Base-by-base conservation (phyloP, 2,329 filamentous ascomycete species). In the Rutstroemia sp. region DNA sequence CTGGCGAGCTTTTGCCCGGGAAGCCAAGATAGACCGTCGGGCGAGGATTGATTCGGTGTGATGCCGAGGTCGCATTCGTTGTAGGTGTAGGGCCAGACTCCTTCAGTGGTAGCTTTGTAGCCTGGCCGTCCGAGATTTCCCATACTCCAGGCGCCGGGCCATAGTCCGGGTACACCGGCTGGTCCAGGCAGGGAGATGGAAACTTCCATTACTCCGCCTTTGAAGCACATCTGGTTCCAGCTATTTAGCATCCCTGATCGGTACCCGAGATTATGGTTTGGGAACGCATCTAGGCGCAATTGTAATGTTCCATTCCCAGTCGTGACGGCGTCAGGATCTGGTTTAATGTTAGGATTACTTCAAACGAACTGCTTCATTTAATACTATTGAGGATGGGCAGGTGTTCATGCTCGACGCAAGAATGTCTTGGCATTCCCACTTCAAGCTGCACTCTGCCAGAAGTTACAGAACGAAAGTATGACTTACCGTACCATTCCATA, bases 1-100 rank as follows among this genome's bases (percentile, higher is more conserved):
- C 82, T 81, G 5, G 83, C 81, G 7, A 88, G 71, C 61, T 79
- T 78, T 80, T 88, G 87, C 12, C 86, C 86, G 4, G 86, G 86
- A 1, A 88, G 75, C 59, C 70, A 82, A 63, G 77, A 87, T 47
- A 87, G 71, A 21, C 86, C 86, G 64, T 86, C 83, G 0, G 78
- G 73, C 17, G 80, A 78, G 57, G 83, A 87, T 65, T 88, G 85
- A 63, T 88, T 88, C 1, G 83, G 77, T 2, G 85, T 88, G 59
- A 88, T 88, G 9, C 86, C 86, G 19, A 76, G 74, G 66, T 88
- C 78, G 61, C 77, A 80, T 36, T 71, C 69, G 51, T 76, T 68
- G 63, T 80, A 80, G 0, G 76, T 79, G 61, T 79, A 80, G 2
- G 78, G 78, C 78, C 78, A 80, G 57, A 78, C 66, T 5, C 78